phyloP scores from a whole-genome alignment of 2,329 filamentous ascomycete genomes.

The Aureobasidium sp. region DNA sequence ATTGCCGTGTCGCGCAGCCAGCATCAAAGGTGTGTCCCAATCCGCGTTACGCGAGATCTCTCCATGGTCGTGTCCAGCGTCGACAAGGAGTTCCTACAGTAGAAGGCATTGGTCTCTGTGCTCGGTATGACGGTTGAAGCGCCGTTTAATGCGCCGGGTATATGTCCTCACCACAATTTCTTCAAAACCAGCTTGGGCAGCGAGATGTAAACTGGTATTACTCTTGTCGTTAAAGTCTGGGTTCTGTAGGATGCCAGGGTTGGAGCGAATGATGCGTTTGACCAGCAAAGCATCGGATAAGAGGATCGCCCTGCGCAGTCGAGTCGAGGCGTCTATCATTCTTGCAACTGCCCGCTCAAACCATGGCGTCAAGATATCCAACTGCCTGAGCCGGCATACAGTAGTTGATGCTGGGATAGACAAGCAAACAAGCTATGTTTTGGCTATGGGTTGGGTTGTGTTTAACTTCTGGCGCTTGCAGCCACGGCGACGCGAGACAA shows the following conservation, averaged over 20 bases:
- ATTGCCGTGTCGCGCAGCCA: slow-evolving; percentile 63
- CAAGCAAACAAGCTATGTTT: not conserved
- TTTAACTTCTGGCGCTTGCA: not conserved
- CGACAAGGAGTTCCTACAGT: slow-evolving; percentile 55
- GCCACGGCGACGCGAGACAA: slow-evolving; percentile 3
- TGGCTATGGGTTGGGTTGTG: not conserved
- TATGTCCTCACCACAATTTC: slow-evolving; percentile 50
- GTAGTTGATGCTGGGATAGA: slow-evolving; percentile 1
- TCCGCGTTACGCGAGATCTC: slow-evolving; percentile 71
- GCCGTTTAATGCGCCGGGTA: not conserved
- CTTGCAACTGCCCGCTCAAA: not conserved
- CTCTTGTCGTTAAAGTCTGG: slow-evolving; percentile 68
- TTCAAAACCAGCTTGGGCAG: slow-evolving; percentile 64
- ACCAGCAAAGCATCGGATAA: slow-evolving; percentile 67
- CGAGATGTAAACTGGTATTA: slow-evolving; percentile 79
- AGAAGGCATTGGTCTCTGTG: not conserved
- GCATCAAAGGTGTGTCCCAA: slow-evolving; percentile 74
- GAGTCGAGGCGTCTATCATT: slow-evolving; percentile 71
- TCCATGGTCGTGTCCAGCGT: slow-evolving; percentile 66
- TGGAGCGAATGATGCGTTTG: slow-evolving; percentile 65
- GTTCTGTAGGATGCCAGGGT: slow-evolving; percentile 67
- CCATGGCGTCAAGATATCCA: slow-evolving; percentile 13
- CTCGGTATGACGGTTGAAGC: not conserved
- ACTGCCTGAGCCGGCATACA: slow-evolving; percentile 6
- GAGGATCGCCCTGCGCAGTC: slow-evolving; percentile 75